Evolutionary conservation across 495 filamentous ascomycete genomes (phyloP).

Genomic region (Trypethelium eluteriae): DNA sequence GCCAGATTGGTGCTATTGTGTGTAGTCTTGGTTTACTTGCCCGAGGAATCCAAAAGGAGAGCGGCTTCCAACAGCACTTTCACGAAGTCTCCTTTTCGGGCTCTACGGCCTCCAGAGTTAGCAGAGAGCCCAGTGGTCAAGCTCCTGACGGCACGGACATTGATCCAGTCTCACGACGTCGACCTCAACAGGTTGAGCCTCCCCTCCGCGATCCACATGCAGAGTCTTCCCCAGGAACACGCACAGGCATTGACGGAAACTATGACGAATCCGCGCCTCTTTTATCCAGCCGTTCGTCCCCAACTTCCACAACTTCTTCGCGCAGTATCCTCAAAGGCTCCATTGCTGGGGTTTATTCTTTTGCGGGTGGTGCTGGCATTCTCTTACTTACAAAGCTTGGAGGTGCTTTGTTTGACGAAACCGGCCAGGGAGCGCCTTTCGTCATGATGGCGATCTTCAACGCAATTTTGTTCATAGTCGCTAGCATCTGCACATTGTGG

Average conservation of each 20-base stretch:
- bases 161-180: not conserved
- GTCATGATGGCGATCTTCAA: conserved; percentile 90
- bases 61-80: not conserved
- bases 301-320: not conserved
- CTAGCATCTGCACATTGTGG: not conserved
- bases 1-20: conserved; percentile 92
- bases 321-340: conserved; percentile 69
- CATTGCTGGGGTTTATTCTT: conserved; percentile 87
- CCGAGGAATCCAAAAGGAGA: conserved; percentile 54
- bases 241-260: not conserved
- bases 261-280: conserved; percentile 1
- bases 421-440: conserved; percentile 70
- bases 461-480: conserved; percentile 51
- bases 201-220: conserved; percentile 3
- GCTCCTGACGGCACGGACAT: not conserved
- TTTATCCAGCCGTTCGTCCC: not conserved
- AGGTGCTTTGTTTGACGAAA: conserved; percentile 70
- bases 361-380: conserved; percentile 87
- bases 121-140: not conserved
- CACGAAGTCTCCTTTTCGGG: not conserved
- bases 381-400: conserved; percentile 85
- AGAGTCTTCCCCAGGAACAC: not conserved
- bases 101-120: not conserved
- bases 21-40: conserved; percentile 81
- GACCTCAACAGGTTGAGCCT: not conserved